Evolutionary conservation across 495 filamentous ascomycete genomes (phyloP).

Genomic region (Hypoxylon crocopeplum): DNA sequence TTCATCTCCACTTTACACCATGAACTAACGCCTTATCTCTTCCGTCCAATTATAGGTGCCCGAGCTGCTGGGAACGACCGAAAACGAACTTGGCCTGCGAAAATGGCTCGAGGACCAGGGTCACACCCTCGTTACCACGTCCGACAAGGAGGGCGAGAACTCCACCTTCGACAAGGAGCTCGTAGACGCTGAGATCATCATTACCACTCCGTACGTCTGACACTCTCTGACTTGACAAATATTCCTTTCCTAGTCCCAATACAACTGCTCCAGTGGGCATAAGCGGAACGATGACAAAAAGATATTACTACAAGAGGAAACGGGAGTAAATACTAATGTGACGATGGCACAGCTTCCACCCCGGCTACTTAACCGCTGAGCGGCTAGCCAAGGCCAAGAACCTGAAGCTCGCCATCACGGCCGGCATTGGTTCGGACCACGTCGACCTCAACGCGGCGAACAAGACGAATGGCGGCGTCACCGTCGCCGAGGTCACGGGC

Average conservation of each 20-base stretch:
- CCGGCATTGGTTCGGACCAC: conserved; percentile 97
- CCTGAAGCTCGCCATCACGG: conserved; percentile 94
- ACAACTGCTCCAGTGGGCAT: neutral
- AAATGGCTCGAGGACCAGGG: conserved; percentile 97
- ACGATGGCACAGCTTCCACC: conserved; percentile 80
- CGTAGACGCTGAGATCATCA: conserved; percentile 97
- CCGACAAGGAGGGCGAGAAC: conserved; percentile 94
- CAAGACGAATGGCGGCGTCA: conserved; percentile 97
- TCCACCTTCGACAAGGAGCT: conserved; percentile 94
- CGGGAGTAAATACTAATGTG: conserved; percentile 11
- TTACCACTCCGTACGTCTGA: conserved; percentile 90
- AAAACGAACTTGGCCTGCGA: conserved; percentile 96
- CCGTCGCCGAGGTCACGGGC: conserved; percentile 95
- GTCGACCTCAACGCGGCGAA: conserved; percentile 97
- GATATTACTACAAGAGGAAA: neutral
- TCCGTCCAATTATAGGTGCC: conserved; percentile 65
- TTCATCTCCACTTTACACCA: conserved; percentile 21
- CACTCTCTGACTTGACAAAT: neutral
- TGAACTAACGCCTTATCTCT: conserved; percentile 30
- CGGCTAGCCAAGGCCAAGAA: conserved; percentile 98
- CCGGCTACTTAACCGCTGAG: conserved; percentile 95
- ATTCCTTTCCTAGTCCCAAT: conserved; percentile 1
- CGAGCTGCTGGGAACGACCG: conserved; percentile 87
- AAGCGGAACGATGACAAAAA: neutral
- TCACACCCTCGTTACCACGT: conserved; percentile 95